Conservation (phyloP, 768 basidiomycete genomes). For the Tubosaeta sp. region DNA sequence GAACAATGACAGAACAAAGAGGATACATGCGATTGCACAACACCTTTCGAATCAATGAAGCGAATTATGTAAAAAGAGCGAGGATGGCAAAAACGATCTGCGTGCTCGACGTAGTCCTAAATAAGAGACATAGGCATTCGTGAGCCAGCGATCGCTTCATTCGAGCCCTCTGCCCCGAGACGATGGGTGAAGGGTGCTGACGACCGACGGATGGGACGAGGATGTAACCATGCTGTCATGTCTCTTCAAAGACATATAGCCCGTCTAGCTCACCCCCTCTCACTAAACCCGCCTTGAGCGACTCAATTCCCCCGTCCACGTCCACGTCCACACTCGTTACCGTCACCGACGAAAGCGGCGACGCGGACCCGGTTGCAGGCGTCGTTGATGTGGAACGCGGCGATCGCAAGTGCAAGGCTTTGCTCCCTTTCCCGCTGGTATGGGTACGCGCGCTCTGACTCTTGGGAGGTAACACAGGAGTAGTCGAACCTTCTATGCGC, state of each 20-base stretch:
- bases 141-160: neutral
- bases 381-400: slow-evolving; percentile 4
- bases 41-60: slow-evolving; percentile 1
- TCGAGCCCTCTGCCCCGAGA: slow-evolving; percentile 8
- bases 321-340: slow-evolving; percentile 15
- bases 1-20: neutral
- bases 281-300: slow-evolving; percentile 26
- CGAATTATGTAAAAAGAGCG: neutral
- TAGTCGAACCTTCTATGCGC: slow-evolving; percentile 20
- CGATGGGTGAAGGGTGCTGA: slow-evolving; percentile 3
- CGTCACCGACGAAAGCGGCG: slow-evolving; percentile 23
- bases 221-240: neutral
- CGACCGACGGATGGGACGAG: neutral
- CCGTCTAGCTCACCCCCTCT: slow-evolving; percentile 30
- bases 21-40: slow-evolving; percentile 8
- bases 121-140: neutral
- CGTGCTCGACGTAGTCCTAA: neutral
- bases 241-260: slow-evolving; percentile 29
- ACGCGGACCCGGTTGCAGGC: slow-evolving; percentile 7
- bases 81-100: neutral
- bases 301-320: slow-evolving; percentile 15
- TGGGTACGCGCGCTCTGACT: neutral
- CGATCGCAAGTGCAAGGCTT: neutral
- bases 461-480: slow-evolving; percentile 5
- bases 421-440: neutral